A percentile compares a stretch with the other conserved stretches of the same genome.
Conservation (phyloP, 2,329 filamentous ascomycete species). For the Macroventuria anomochaeta region DNA sequence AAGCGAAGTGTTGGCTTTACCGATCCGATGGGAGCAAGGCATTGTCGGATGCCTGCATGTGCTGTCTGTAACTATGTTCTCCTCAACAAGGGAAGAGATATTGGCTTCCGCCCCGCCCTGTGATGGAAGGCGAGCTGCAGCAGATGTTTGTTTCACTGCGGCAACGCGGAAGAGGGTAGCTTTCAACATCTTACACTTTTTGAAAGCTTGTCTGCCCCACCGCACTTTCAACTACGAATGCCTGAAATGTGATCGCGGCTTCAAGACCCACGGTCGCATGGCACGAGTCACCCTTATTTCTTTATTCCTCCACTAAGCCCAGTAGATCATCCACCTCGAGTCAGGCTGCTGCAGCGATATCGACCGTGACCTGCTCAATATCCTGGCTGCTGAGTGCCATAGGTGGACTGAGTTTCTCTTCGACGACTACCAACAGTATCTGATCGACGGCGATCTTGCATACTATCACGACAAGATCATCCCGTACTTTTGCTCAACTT, state of each 20-base stretch:
- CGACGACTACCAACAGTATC: too few relatives aligned
- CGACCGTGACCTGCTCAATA: slow-evolving; percentile 1
- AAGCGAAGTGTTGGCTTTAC: too few relatives aligned
- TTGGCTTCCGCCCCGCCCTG: too few relatives aligned
- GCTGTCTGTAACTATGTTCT: too few relatives aligned
- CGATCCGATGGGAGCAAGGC: too few relatives aligned
- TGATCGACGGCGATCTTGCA: neutral
- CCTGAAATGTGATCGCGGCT: slow-evolving; percentile 15
- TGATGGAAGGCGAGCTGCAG: too few relatives aligned
- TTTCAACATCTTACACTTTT: too few relatives aligned
- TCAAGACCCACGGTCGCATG: slow-evolving; percentile 27
- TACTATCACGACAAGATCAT: neutral
- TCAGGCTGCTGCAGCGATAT: slow-evolving; percentile 8
- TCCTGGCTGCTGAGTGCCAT: neutral
- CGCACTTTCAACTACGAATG: slow-evolving; percentile 15
- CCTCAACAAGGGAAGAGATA: too few relatives aligned
- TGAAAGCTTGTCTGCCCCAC: neutral
- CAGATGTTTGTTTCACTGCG: too few relatives aligned
- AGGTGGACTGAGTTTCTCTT: neutral
- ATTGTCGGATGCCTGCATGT: too few relatives aligned
- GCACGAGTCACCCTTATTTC: neutral
- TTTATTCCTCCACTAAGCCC: neutral
- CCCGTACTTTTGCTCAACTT: slow-evolving; percentile 7
- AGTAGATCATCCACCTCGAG: slow-evolving; percentile 23
- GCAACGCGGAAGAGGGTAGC: too few relatives aligned